Percentiles rank a stretch among this genome's conserved stretches.
Evolutionary conservation across 495 filamentous ascomycete species (phyloP).

Genomic region (Penicillium cinerascens): DNA sequence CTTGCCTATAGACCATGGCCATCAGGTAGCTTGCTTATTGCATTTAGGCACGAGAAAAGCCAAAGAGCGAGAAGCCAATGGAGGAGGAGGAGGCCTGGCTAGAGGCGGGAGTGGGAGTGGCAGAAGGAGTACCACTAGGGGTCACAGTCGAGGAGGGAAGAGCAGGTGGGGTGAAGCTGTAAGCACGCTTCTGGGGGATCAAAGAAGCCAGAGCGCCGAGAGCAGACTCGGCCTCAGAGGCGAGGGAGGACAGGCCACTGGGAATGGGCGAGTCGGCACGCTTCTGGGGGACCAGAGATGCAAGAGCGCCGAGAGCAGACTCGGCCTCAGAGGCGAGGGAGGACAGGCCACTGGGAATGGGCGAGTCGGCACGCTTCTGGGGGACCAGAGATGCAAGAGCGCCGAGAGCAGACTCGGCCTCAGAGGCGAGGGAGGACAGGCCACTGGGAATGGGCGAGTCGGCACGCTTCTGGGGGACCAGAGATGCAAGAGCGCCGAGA

Average conservation of each 20-base stretch:
- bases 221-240: slow-evolving; percentile 8
- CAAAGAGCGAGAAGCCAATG: slow-evolving; percentile 3
- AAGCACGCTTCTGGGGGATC: background rate
- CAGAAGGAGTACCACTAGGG: background rate
- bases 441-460: slow-evolving; percentile 13
- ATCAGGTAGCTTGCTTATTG: too few species aligned
- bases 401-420: slow-evolving; percentile 7
- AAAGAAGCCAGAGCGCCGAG: slow-evolving; percentile 6
- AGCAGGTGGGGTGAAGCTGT: slow-evolving; percentile 1
- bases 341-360: slow-evolving; percentile 8
- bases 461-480: slow-evolving; percentile 11
- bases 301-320: slow-evolving; percentile 3
- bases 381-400: slow-evolving; percentile 8
- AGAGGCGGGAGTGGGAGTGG: background rate
- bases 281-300: slow-evolving; percentile 13
- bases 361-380: slow-evolving; percentile 13
- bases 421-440: slow-evolving; percentile 10
- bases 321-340: slow-evolving; percentile 8
- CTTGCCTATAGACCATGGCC: background rate
- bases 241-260: slow-evolving; percentile 4
- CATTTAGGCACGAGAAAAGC: slow-evolving; percentile 6
- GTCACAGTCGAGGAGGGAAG: background rate
- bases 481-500: slow-evolving; percentile 1
- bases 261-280: slow-evolving; percentile 6
- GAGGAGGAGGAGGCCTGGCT: background rate